Conservation (phyloP, 352 stramenopile genomes). For the Pelagophyceae sp. region DNA sequence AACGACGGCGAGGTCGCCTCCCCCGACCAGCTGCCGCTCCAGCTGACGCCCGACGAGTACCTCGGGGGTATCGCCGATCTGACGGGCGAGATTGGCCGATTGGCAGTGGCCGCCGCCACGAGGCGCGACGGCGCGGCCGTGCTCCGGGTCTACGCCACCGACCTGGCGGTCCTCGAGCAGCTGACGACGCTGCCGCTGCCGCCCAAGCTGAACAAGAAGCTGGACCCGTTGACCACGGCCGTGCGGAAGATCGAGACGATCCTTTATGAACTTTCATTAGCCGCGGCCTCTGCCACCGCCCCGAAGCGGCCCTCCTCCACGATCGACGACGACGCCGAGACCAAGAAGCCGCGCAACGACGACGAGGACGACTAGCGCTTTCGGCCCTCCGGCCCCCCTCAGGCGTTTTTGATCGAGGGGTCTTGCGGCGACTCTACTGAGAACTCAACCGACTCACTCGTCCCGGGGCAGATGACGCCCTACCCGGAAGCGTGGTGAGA, state of each 20-base stretch:
- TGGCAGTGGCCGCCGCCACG: slow-evolving; percentile 75
- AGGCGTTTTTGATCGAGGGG: too few relatives aligned
- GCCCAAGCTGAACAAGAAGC: slow-evolving; percentile 70
- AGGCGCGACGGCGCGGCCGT: slow-evolving; percentile 69
- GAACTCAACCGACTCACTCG: too few relatives aligned
- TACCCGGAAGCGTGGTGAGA: too few relatives aligned
- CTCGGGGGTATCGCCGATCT: slow-evolving; percentile 86
- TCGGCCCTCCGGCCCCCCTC: too few relatives aligned
- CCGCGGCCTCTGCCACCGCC: slow-evolving; percentile 29
- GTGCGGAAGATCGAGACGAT: slow-evolving; percentile 84
- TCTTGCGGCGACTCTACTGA: too few relatives aligned
- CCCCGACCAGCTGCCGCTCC: slow-evolving; percentile 42
- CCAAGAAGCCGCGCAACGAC: background rate
- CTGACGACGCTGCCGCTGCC: slow-evolving; percentile 39
- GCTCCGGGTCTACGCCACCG: slow-evolving; percentile 46
- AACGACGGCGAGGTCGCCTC: slow-evolving; percentile 15
- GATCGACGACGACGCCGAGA: background rate
- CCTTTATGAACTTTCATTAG: slow-evolving; percentile 81
- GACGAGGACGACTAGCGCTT: background rate
- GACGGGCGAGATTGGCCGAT: slow-evolving; percentile 74
- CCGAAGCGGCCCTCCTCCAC: background rate
- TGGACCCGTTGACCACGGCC: slow-evolving; percentile 73
- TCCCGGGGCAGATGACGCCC: too few relatives aligned
- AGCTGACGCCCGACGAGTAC: slow-evolving; percentile 65
- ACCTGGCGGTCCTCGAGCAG: slow-evolving; percentile 38